Base-by-base conservation (phyloP, 2,329 filamentous ascomycete genomes). In the Gaeumannomyces sp. region DNA sequence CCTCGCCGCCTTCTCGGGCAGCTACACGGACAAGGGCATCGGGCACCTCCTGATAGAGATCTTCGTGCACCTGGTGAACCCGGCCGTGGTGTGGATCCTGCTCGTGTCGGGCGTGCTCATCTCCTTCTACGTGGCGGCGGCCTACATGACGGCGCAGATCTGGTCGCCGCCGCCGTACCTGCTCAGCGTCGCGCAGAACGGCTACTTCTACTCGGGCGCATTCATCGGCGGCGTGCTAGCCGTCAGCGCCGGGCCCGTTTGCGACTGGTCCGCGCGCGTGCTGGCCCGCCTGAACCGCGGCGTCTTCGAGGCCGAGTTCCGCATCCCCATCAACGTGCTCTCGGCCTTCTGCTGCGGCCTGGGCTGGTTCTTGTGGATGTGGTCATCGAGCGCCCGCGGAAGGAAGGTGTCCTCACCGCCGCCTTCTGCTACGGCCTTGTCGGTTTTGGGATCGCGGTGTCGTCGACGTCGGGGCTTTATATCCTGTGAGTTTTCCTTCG, bases 151-250 rank as follows among this genome's bases (percentile, higher is more conserved):
- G 38, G 67, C 68, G 5, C 68, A 69, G 64, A 67, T 70, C 60
- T 70, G 64, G 61, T 66, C 66, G 2, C 65, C 65, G 2, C 63
- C 68, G 7, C 69, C 69, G 0, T 70, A 70, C 60, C 76, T 76
- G 69, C 78, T 81, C 69, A 71, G 71, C 33, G 72, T 76, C 3
- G 72, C 74, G 4, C 70, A 76, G 61, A 77, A 79, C 58, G 79
- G 79, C 1, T 76, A 79, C 62, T 77, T 79, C 64, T 77, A 76
- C 64, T 72, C 79, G 25, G 76, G 78, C 0, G 74, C 77, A 2
- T 75, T 79, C 69, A 67, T 78, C 58, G 76, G 77, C 3, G 73
- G 70, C n/a, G 70, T 78, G 7, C 70, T 79, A n/a, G 77, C 77
- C 11, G 70, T 75, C 35, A 63, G 77, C 2, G 61, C 62, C 8